Conservation (phyloP, 805 yeast species). For the Monosporozyma servazzii region DNA sequence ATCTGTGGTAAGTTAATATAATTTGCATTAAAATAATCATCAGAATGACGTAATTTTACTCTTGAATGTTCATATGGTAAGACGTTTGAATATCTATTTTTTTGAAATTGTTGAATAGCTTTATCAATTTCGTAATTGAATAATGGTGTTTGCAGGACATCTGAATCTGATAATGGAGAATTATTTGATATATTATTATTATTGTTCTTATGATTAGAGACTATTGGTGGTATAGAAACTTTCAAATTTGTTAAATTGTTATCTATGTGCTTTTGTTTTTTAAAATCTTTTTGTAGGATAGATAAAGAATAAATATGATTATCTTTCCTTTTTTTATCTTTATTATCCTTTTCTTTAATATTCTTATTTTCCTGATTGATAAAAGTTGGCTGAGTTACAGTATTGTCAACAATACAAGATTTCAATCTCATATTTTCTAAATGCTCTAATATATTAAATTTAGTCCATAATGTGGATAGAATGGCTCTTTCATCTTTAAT, state of each 20-base stretch:
- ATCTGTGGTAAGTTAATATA: conserved; percentile 40
- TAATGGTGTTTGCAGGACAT: conserved; percentile 22
- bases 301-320: conserved; percentile 20
- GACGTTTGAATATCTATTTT: conserved; percentile 80
- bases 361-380: neutral
- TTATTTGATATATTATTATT: neutral
- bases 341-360: neutral
- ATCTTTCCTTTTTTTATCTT: neutral
- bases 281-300: conserved; percentile 17
- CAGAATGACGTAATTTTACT: conserved; percentile 34
- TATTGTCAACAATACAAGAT: conserved; percentile 13
- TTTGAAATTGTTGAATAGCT: conserved; percentile 69
- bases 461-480: conserved; percentile 19
- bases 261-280: conserved; percentile 5
- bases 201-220: neutral
- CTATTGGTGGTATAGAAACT: neutral
- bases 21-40: conserved; percentile 71
- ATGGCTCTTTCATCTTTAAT: conserved; percentile 17
- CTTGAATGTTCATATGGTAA: conserved; percentile 83
- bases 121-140: conserved; percentile 39
- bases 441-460: conserved; percentile 31
- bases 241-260: neutral
- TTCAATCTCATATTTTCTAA: conserved; percentile 25
- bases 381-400: neutral
- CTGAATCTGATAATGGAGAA: conserved; percentile 5